Evolutionary conservation across 345 rosid species (phyloP), one percentile per base, ranked within the genome.

Genomic region (Eucalyptus rudis): DNA sequence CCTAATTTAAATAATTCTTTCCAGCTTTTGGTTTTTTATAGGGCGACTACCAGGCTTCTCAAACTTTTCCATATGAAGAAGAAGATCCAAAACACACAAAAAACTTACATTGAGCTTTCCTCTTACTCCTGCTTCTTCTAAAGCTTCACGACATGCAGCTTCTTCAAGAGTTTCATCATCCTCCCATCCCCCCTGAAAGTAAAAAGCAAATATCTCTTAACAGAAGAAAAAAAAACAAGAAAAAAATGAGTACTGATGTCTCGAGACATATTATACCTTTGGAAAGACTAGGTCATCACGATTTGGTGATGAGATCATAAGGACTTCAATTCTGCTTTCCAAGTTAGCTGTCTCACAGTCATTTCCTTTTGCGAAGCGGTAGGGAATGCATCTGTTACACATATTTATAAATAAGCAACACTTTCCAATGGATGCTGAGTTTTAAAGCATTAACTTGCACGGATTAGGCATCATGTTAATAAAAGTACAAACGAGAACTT

Each of bases 161-260:
- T 97, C 95, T 49, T 89, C 89, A 81, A 96, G 90, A 49, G 98
- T 95, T 92, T 97, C 99, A 91, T 97, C 99, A 90, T 96, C 93
- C 93, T 97, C 99, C 99, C 99, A 97, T 84, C 99, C 99, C 88
- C 99, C 99, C 99, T 97, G 90, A 47, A n/a, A 89, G 86, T 13
- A 43, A 49, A 31, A 20, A 44, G 7, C 33, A 31, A 54, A n/a
- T 13, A 25, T 31, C 25, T 17, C 47, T 50, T 6, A 50, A 7
- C 10, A 12, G 62, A 81, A 56, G 40, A 50, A 29, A 40, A 36
- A 52, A 87, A 79, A 80, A 44, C 66, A 24, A 86, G 17, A 13
- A 58, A 54, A 83, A 3, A 58, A 56, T 20, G 56, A 51, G 43
- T 11, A 85, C n/a, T 31, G 15, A 76, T 40, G 47, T 44, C 51